Evolutionary conservation across 805 yeast genomes (phyloP), one percentile per base, ranked within the genome.

Genomic region (Kluyveromyces starmeri): DNA sequence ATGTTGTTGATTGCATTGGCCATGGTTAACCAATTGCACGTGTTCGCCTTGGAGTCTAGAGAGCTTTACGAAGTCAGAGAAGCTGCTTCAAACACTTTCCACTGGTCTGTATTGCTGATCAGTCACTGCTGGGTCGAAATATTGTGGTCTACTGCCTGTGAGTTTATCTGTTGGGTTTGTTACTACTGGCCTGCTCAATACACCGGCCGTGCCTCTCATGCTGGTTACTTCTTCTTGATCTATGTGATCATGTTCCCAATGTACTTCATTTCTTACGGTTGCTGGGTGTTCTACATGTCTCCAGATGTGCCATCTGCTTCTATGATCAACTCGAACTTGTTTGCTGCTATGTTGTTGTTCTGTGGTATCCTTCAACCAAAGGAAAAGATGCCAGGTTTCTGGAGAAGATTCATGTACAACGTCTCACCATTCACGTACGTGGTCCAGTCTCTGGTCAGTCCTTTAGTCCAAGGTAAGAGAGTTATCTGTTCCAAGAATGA

Each of bases 21-120:
- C 19, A 59, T 78, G 62, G 58, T 71, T 29, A 72, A 77, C 47
- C 86, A 80, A 55, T 65, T 73, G 61, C 67, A 75, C 41, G 83
- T 83, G 16, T 62, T 71, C 48, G 81, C 67, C 46, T 71, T 70
- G 28, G 54, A 58, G 29, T 78, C 75, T 47, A 67, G 86, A 59
- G 73, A 72, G 41, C 55, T 79, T 23, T 79, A 75, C 46, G 86
- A 79, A 55, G 81, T 71, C 28, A 70, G 88, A 56, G 88, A 79
- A 55, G 68, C 82, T 36, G 82, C 83, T 20, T 75, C 85, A 1
- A 77, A 70, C 51, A 75, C 84, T 3, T 80, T 75, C 58, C 65
- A 74, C 32, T 79, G 86, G 86, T 46, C 64, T 47, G 73, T 76
- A 1, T 73, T 78, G 36, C 55, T 78, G 36, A 34, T 62, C 42